phyloP scores from a whole-genome alignment of 139 green algal species.

The Closterium sp. region DNA sequence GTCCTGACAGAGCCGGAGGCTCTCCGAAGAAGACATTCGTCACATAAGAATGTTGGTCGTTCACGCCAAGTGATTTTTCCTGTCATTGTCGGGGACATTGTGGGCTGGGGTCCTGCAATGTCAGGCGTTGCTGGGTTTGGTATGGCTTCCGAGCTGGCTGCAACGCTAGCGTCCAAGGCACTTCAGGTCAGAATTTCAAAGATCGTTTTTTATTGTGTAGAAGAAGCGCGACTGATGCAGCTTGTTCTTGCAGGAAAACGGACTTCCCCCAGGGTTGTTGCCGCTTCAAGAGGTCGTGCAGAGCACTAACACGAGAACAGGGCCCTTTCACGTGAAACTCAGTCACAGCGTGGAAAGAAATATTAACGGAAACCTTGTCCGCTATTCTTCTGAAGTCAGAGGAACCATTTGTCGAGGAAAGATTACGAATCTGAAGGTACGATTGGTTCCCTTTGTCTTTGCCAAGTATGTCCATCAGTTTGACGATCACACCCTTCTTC shows the following conservation, averaged over 20 bases:
- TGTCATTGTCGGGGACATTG: background rate
- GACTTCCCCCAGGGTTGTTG: background rate
- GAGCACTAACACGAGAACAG: background rate
- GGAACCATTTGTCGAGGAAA: background rate
- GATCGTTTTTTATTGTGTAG: background rate
- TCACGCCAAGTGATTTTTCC: background rate
- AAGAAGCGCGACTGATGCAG: background rate
- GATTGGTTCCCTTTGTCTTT: background rate
- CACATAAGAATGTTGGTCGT: background rate
- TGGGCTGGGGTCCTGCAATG: background rate
- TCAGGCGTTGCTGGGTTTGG: background rate
- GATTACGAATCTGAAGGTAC: background rate
- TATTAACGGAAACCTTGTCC: background rate
- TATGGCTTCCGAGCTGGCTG: background rate
- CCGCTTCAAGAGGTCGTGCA: background rate
- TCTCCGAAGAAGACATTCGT: background rate
- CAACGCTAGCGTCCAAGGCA: background rate
- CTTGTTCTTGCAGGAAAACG: background rate
- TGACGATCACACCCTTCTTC: background rate
- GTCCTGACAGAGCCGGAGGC: background rate
- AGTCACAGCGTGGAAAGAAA: background rate
- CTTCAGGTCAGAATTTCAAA: background rate
- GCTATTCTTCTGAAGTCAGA: background rate
- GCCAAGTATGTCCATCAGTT: background rate
- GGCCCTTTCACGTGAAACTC: background rate